Base-by-base conservation (phyloP, 2,329 filamentous ascomycete genomes). In the Xylariaceae sp. region DNA sequence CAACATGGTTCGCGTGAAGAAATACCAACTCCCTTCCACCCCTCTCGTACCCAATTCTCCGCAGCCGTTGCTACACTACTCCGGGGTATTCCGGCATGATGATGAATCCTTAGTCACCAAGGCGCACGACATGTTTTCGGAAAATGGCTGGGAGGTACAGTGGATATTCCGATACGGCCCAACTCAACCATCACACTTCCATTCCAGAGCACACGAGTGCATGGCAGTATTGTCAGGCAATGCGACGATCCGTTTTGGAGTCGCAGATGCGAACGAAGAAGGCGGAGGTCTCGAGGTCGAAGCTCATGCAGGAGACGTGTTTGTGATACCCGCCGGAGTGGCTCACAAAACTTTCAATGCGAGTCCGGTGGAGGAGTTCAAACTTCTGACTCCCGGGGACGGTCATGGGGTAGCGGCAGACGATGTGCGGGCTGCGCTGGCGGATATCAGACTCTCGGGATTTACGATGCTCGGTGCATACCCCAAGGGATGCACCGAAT, bases 381-480 rank as follows among this genome's bases (percentile, higher is more conserved):
- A 51, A 27, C 64, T 77, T 36, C 60, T 77, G 40, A 72, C 73
- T 44, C 74, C 75, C 0, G 71, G 73, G 1, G 66, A 71, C 40
- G 68, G 63, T n/a, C 67, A 68, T 56, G 60, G 60, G 11, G 63
- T 71, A 39, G 59, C 64, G 18, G 61, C 60, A 0, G 60, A 63
- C 1, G 65, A 71, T 49, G 58, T 59, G 39, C 58, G 63, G 43
- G 58, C 61, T 15, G 68, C 66, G 17, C 59, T 78, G 49, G 60
- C 58, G 6, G 54, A 56, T 1, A 56, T 75, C 1, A 42, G 67
- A 47, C 47, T 76, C 5, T 54, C 61, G 1, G 75, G 75, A 0
- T 81, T 78, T 54, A 76, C 72, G 45, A 81, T 81, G 78, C 74
- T 82, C 62, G 80, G 80, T 0, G 77, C 76, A 5, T 83, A 83